A percentile compares a stretch with the other conserved stretches of the same genome.
These are phyloP conservation scores for Annulohypoxylon bovei DNA, from an alignment of 495 filamentous ascomycete genomes.

Conservation along the genomic window DNA sequence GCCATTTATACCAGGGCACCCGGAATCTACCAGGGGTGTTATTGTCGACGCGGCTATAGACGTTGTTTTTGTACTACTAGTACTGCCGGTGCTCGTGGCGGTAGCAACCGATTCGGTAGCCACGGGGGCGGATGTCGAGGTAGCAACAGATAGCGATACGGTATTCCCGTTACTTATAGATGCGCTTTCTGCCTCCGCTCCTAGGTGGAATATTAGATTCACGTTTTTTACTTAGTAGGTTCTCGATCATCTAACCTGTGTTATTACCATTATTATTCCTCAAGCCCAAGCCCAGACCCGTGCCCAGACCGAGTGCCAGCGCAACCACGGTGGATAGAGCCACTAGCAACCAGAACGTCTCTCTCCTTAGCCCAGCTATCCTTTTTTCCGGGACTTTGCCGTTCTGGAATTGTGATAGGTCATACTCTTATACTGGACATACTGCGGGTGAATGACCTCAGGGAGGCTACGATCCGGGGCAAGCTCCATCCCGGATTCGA, in stretches of 20 bases:
- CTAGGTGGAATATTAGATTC: slow-evolving; percentile 20
- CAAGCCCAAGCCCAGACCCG: slow-evolving; percentile 19
- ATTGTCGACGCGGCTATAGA: neutral
- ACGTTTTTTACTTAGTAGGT: neutral
- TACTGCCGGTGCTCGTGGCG: neutral
- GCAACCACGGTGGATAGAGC: slow-evolving; percentile 9
- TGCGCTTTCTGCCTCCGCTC: neutral
- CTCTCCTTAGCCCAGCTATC: slow-evolving; percentile 12
- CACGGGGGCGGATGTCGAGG: slow-evolving; percentile 3
- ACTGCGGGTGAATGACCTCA: neutral
- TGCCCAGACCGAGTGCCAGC: slow-evolving; percentile 22
- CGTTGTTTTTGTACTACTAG: neutral
- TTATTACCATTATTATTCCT: slow-evolving; percentile 12
- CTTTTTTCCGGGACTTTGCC: neutral
- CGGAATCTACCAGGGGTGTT: neutral
- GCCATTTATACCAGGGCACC: slow-evolving; percentile 16
- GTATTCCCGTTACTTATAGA: neutral
- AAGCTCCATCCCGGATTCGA: slow-evolving; percentile 2
- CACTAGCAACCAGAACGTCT: slow-evolving; percentile 25
- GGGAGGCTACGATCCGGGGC: slow-evolving; percentile 1
- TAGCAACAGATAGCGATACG: neutral
- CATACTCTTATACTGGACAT: neutral
- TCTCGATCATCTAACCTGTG: slow-evolving; percentile 9
- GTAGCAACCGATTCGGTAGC: neutral
- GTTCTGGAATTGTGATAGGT: neutral